phyloP scores from a whole-genome alignment of 345 rosid species.

The Salix exigua region DNA sequence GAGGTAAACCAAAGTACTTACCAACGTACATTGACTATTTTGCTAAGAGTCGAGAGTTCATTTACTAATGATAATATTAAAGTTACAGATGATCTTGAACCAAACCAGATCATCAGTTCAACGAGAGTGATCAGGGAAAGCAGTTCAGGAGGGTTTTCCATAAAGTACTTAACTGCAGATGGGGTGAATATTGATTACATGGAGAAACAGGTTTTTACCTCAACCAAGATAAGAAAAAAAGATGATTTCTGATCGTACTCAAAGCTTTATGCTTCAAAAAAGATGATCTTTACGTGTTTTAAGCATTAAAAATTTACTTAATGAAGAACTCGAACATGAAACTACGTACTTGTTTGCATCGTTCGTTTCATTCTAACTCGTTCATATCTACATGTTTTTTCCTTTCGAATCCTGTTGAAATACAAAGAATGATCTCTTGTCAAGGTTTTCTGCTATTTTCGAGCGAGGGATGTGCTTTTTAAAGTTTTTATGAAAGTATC shows the following conservation, averaged over 20 bases:
- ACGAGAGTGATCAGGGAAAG: slow-evolving; percentile 71
- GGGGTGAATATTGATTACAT: slow-evolving; percentile 53
- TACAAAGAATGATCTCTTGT: too few relatives aligned
- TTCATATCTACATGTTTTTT: neutral
- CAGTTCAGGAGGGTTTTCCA: slow-evolving; percentile 63
- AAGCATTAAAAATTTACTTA: neutral
- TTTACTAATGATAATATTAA: slow-evolving; percentile 45
- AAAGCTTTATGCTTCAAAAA: neutral
- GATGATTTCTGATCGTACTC: neutral
- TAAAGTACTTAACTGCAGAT: slow-evolving; percentile 72
- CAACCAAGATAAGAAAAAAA: slow-evolving; percentile 5
- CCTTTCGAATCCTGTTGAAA: too few relatives aligned
- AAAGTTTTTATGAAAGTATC: too few relatives aligned
- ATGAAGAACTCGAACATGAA: neutral
- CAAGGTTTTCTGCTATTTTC: too few relatives aligned
- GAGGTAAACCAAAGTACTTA: slow-evolving; percentile 74
- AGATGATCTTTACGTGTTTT: neutral
- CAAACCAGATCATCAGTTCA: slow-evolving; percentile 85
- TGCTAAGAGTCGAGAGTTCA: slow-evolving; percentile 55
- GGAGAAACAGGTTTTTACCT: slow-evolving; percentile 45
- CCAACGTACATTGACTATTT: slow-evolving; percentile 60
- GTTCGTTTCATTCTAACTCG: neutral
- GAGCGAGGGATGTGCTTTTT: too few relatives aligned
- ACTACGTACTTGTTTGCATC: neutral
- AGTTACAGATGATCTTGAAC: slow-evolving; percentile 57